These are phyloP conservation scores for Stentor roeselii DNA, from an alignment of 73 alveolate species.

Conservation along the genomic window DNA sequence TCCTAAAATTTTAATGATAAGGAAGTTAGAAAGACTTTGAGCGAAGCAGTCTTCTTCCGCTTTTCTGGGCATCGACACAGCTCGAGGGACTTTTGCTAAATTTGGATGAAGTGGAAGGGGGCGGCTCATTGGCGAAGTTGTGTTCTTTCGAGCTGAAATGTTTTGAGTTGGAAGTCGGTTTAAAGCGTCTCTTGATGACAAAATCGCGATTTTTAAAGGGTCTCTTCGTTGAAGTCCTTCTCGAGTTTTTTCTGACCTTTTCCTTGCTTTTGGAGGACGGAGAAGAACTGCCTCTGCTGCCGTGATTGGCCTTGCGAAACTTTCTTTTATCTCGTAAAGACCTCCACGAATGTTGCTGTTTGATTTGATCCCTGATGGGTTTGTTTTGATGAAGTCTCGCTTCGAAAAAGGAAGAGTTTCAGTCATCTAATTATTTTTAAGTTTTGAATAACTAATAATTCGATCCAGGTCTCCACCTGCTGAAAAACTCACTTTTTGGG, in stretches of 20 bases:
- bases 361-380: background rate
- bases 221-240: background rate
- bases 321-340: background rate
- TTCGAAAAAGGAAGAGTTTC: background rate
- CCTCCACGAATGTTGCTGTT: background rate
- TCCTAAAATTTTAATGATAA: slow-evolving; percentile 46
- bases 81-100: background rate
- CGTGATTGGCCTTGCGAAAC: background rate
- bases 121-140: background rate
- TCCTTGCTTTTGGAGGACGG: background rate
- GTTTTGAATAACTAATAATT: too few species aligned
- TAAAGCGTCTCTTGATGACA: background rate
- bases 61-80: background rate
- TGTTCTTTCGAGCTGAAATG: background rate
- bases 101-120: background rate
- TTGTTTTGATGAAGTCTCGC: background rate
- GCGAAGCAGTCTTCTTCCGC: background rate
- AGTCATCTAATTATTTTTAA: background rate
- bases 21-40: background rate
- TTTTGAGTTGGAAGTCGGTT: background rate
- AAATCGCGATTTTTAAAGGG: background rate
- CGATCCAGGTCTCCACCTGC: background rate
- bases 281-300: background rate
- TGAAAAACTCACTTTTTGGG: background rate
- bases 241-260: background rate